These are phyloP conservation scores for Xylaria venustula DNA, from an alignment of 495 filamentous ascomycete genomes.

Conservation along the genomic window DNA sequence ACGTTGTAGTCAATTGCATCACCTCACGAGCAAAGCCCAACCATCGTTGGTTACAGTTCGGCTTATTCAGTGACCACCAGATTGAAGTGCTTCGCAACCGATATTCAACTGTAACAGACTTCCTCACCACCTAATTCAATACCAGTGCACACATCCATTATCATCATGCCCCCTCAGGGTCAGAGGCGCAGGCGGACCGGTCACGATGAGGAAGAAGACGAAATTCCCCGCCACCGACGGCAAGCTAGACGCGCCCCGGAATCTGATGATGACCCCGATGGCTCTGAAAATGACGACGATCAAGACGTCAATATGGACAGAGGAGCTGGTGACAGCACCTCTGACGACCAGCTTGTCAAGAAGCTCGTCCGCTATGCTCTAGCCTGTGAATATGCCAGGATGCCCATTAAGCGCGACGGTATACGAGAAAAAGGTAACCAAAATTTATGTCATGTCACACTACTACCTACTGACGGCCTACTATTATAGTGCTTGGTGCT, in stretches of 20 bases:
- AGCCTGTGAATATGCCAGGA: slow-evolving; percentile 81
- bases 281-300: slow-evolving; percentile 27
- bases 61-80: too few relatives aligned
- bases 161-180: slow-evolving; percentile 22
- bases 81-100: too few relatives aligned
- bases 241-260: slow-evolving; percentile 26
- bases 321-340: slow-evolving; percentile 29
- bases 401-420: slow-evolving; percentile 71
- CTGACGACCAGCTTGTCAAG: slow-evolving; percentile 71
- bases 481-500: slow-evolving; percentile 46
- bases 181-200: slow-evolving; percentile 26
- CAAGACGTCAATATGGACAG: slow-evolving; percentile 39
- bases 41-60: too few relatives aligned
- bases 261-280: slow-evolving; percentile 33
- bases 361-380: slow-evolving; percentile 89
- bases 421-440: slow-evolving; percentile 68
- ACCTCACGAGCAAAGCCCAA: too few relatives aligned
- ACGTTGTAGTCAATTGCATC: too few relatives aligned
- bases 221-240: slow-evolving; percentile 17
- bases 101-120: too few relatives aligned
- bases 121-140: not conserved
- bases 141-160: not conserved
- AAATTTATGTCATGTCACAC: not conserved
- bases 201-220: slow-evolving; percentile 17
- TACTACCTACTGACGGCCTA: slow-evolving; percentile 9